A percentile compares a stretch with the other conserved stretches of the same genome.
phyloP scores from a whole-genome alignment of 169 alveolate genomes.

The Besnoitia besnoiti region DNA sequence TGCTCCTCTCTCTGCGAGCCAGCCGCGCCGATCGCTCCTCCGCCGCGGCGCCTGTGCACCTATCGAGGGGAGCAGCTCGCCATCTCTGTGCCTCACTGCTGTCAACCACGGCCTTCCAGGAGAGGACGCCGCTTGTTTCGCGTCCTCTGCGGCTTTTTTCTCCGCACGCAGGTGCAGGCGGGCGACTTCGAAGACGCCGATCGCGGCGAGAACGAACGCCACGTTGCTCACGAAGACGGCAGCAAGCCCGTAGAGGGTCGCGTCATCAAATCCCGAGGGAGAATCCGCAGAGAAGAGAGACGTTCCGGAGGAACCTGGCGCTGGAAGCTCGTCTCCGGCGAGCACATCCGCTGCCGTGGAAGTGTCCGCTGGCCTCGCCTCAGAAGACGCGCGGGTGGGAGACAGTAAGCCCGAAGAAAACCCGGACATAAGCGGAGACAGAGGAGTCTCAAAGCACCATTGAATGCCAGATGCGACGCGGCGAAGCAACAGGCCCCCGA shows the following conservation, averaged over 20 bases:
- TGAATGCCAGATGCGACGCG: neutral
- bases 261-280: neutral
- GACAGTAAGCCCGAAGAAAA: neutral
- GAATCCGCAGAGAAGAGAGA: too few relatives aligned
- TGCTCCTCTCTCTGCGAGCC: neutral
- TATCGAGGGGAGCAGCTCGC: too few relatives aligned
- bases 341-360: neutral
- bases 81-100: too few relatives aligned
- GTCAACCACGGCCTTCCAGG: too few relatives aligned
- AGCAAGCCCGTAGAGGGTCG: neutral
- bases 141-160: too few relatives aligned
- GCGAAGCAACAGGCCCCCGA: neutral
- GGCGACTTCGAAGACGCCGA: slow-evolving; percentile 47
- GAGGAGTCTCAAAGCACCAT: neutral
- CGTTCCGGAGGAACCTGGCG: too few relatives aligned
- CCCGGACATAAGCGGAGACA: neutral
- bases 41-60: too few relatives aligned
- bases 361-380: neutral
- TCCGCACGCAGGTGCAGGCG: neutral
- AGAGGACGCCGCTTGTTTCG: too few relatives aligned
- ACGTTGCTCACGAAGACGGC: slow-evolving; percentile 28
- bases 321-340: too few relatives aligned
- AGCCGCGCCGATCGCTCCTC: too few relatives aligned
- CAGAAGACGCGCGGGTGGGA: neutral
- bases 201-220: slow-evolving; percentile 26